phyloP scores from a whole-genome alignment of 2,329 filamentous ascomycete species.

The Gremmenia infestans region DNA sequence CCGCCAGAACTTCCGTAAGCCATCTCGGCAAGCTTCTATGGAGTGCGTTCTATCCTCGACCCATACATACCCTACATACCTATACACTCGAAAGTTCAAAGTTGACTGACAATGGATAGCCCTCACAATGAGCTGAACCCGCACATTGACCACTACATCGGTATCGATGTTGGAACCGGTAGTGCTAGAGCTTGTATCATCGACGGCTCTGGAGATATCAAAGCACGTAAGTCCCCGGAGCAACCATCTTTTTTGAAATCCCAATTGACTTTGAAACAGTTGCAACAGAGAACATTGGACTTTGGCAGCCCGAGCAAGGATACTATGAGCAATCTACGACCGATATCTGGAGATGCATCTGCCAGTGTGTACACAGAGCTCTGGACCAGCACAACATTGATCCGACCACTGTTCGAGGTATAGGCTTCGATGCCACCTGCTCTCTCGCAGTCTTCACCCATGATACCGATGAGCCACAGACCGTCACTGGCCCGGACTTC shows the following conservation, averaged over 20 bases:
- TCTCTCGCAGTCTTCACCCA: conserved; percentile 86
- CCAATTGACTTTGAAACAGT: conserved; percentile 33
- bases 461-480: conserved; percentile 84
- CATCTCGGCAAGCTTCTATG: conserved; percentile 31
- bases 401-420: conserved; percentile 70
- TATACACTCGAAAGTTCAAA: not conserved
- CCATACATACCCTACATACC: not conserved
- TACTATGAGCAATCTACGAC: conserved; percentile 96
- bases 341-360: conserved; percentile 96
- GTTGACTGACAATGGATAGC: conserved; percentile 15
- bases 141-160: conserved; percentile 60
- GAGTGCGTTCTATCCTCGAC: conserved; percentile 22
- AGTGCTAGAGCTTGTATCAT: conserved; percentile 95
- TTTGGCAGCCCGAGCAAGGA: conserved; percentile 72
- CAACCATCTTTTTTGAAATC: not conserved
- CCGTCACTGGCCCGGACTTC: conserved; percentile 87
- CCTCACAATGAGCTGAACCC: conserved; percentile 33
- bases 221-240: conserved; percentile 38
- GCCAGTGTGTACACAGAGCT: conserved; percentile 77
- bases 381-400: conserved; percentile 78
- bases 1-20: conserved; percentile 28
- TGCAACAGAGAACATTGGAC: conserved; percentile 69
- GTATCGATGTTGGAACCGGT: conserved; percentile 94
- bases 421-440: conserved; percentile 98
- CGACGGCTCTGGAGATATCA: conserved; percentile 84